Evolutionary conservation across 1,284 basidiomycete species (phyloP).

Genomic region (Polyporus tsugae): DNA sequence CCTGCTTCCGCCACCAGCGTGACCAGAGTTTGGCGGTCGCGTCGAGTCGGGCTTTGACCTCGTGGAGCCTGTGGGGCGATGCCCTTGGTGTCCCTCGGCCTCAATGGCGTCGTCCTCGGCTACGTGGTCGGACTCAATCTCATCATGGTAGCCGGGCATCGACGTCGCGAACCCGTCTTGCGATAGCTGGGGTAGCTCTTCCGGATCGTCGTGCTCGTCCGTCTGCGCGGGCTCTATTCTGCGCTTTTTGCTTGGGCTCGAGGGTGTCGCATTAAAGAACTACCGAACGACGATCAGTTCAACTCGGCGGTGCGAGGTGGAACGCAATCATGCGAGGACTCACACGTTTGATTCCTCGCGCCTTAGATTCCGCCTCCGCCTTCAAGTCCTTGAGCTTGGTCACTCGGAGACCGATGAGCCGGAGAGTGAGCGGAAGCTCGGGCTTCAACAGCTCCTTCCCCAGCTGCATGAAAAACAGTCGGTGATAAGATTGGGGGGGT

Average conservation of each 20-base stretch:
- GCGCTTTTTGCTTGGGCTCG: slow-evolving; percentile 45
- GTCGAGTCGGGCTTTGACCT: slow-evolving; percentile 10
- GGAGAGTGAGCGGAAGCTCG: slow-evolving; percentile 79
- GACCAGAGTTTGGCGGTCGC: not conserved
- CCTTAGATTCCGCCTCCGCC: slow-evolving; percentile 50
- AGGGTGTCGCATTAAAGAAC: slow-evolving; percentile 62
- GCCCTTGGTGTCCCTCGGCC: not conserved
- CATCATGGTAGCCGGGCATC: slow-evolving; percentile 66
- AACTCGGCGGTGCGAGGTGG: too few relatives aligned
- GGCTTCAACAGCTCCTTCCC: slow-evolving; percentile 85
- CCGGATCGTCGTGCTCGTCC: slow-evolving; percentile 37
- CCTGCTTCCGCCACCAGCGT: not conserved
- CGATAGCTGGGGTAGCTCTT: slow-evolving; percentile 34
- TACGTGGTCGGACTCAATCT: slow-evolving; percentile 47
- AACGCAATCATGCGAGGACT: slow-evolving; percentile 26
- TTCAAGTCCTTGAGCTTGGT: slow-evolving; percentile 86
- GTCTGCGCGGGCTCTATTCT: slow-evolving; percentile 19
- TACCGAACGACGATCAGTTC: slow-evolving; percentile 36
- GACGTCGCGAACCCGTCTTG: slow-evolving; percentile 44
- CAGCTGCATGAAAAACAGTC: slow-evolving; percentile 54
- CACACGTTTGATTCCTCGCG: slow-evolving; percentile 72
- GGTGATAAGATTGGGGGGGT: too few relatives aligned
- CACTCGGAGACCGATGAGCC: slow-evolving; percentile 84
- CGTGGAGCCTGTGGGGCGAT: too few relatives aligned
- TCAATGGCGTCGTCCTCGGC: slow-evolving; percentile 9